Base-by-base conservation (phyloP, 208 protist genomes). In the Angomonas deanei region DNA sequence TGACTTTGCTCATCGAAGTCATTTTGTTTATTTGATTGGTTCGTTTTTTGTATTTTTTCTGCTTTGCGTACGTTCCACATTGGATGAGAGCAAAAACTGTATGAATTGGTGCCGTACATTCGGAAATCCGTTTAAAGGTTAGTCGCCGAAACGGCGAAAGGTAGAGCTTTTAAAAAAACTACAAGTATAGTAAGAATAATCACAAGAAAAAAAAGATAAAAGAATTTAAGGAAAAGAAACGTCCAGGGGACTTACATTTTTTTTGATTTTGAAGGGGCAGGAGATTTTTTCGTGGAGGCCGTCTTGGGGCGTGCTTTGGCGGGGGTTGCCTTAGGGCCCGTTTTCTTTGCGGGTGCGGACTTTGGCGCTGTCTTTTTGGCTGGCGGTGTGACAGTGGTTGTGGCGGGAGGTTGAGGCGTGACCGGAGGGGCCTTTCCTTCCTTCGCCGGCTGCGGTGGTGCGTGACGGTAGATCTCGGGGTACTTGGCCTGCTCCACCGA, bases 151-250 rank as follows among this genome's bases (percentile, higher is more conserved):
- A 8, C 6, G 46, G n/a, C 11, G 46, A 52, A 50, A 50, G 19
- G 15, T 31, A 34, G 8, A 56, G 23, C n/a, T 38, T 39, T 34
- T 21, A n/a, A 56, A 30, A 27, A 6, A 54, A 6, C 5, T 54
- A 28, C 26, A 54, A 27, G 5, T 24, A 39, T 39, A 39, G 33
- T 38, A 34, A 10, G n/a, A 58, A 3, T 39, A 6, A 1, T n/a
- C 4, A 53, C 24, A 19, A 2, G 27, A 59, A 59, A 4, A 59
- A 39, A 21, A 59, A 59, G 36, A 42, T 42, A 42, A 42, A 42
- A 42, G n/a, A n/a, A n/a, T n/a, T n/a, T n/a, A n/a, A n/a, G n/a
- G n/a, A n/a, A n/a, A n/a, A n/a, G n/a, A n/a, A n/a, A n/a, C n/a
- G n/a, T n/a, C n/a, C n/a, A n/a, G n/a, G n/a, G n/a, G n/a, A n/a